Evolutionary conservation across 2,329 filamentous ascomycete genomes (phyloP).

Genomic region (Sphaceloma murrayae): DNA sequence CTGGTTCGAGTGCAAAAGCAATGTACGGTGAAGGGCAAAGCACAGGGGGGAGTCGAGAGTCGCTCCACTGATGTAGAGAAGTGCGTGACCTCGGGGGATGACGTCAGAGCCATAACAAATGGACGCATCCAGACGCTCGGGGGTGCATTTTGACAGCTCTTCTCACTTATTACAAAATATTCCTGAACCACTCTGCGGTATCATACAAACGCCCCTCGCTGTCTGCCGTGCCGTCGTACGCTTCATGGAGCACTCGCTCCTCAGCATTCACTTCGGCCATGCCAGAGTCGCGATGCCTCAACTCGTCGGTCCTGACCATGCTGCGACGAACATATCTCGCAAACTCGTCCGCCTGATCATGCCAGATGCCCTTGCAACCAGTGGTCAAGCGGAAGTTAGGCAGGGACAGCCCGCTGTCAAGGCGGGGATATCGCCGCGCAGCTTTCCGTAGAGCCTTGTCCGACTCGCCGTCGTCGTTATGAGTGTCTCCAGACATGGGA

Average conservation of each 20-base stretch:
- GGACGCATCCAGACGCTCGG: no score
- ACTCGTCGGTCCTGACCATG: slow-evolving; percentile 21
- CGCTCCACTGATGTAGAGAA: background rate
- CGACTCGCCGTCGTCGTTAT: slow-evolving; percentile 11
- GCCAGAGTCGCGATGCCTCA: slow-evolving; percentile 16
- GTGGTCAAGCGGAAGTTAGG: slow-evolving; percentile 35
- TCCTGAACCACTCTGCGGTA: slow-evolving; percentile 19
- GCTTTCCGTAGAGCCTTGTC: slow-evolving; percentile 21
- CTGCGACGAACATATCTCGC: slow-evolving; percentile 32
- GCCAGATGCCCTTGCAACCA: slow-evolving; percentile 31
- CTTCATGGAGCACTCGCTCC: slow-evolving; percentile 15
- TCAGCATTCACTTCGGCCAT: slow-evolving; percentile 18
- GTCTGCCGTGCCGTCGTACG: slow-evolving; percentile 10
- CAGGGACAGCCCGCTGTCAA: slow-evolving; percentile 31
- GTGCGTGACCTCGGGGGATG: no score
- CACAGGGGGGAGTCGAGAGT: no score
- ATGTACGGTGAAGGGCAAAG: no score
- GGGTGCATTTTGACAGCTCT: no score
- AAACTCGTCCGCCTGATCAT: slow-evolving; percentile 35
- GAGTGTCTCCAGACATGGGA: background rate
- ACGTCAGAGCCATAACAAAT: no score
- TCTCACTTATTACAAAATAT: no score
- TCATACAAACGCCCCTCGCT: slow-evolving; percentile 5
- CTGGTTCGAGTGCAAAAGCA: no score
- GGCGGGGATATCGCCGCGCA: slow-evolving; percentile 36